Evolutionary conservation across 305 asterid species (phyloP), one percentile per base, ranked within the genome.

Genomic region (Fraxinus velutina): DNA sequence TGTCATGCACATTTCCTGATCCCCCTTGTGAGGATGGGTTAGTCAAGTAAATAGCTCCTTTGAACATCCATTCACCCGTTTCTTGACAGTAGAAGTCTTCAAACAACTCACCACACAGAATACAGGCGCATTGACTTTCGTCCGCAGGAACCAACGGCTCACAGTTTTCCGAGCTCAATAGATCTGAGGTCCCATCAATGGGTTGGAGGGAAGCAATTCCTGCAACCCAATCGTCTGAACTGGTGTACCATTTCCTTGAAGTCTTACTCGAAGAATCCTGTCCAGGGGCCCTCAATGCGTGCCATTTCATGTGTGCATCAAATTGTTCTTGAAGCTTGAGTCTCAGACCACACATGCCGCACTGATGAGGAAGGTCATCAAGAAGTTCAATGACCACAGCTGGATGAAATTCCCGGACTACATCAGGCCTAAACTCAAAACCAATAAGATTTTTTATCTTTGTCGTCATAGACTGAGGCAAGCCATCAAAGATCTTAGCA

Each of bases 81-180:
- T 90, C 96, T 77, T 77, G 89, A 32, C 90, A 80, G 86, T 92
- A 96, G 84, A 79, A 90, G 84, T 94, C 98, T 77, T 91, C 97
- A 88, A 96, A 96, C 86, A 94, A 57, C 87, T 96, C 95, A 15
- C 98, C 97, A 57, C 99, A 96, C 86, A 94, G 85, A 85, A 94
- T 80, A 85, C 99, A 96, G 4, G 95, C 91, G 79, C 94, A 92
- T 75, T 91, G 97, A 87, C 84, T 90, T 87, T 94, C 98, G 86
- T 96, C 99, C 32, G 98, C 98, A 27, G 94, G 94, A 86, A 93
- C 96, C 93, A 92, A 88, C 29, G 81, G 81, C 83, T 83, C 86
- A 17, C 32, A 74, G 74, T 77, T 72, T 70, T 85, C 89, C 19
- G 64, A 34, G 36, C 44, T 86, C 22, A 29, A 19, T 9, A 6